These are phyloP conservation scores for Aspergillus hancockii DNA, from an alignment of 495 filamentous ascomycete genomes.

Conservation along the genomic window DNA sequence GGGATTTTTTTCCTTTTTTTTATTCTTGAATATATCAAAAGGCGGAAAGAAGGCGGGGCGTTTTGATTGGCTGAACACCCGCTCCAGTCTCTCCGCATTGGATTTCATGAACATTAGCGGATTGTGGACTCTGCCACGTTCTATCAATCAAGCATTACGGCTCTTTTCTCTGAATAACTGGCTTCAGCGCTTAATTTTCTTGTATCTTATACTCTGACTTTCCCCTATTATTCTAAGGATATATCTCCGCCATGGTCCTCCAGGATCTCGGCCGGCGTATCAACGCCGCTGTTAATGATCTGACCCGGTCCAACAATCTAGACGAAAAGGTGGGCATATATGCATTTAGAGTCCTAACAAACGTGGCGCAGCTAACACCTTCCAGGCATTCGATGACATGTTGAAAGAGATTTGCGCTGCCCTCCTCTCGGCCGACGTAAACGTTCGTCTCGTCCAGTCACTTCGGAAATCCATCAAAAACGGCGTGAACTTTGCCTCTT, in stretches of 20 bases:
- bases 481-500: constrained; percentile 89
- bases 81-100: constrained; percentile 39
- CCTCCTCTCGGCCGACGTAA: constrained; percentile 93
- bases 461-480: constrained; percentile 91
- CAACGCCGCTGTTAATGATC: constrained; percentile 91
- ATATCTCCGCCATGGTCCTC: constrained; percentile 75
- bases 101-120: constrained; percentile 17
- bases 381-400: constrained; percentile 94
- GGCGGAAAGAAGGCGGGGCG: constrained; percentile 28
- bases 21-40: constrained; percentile 9
- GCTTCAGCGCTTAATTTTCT: background rate
- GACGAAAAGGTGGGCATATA: constrained; percentile 79
- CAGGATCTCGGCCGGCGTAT: constrained; percentile 98
- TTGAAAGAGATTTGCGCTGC: constrained; percentile 95
- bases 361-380: background rate
- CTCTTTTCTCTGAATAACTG: background rate
- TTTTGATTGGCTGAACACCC: constrained; percentile 37
- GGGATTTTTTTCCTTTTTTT: constrained; percentile 28
- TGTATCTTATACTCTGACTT: constrained; percentile 12
- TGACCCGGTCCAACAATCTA: constrained; percentile 86
- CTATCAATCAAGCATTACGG: constrained; percentile 8
- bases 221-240: background rate
- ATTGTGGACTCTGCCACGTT: constrained; percentile 18
- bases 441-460: constrained; percentile 87
- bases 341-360: background rate